These are phyloP conservation scores for Monosporascus sp. DNA, from an alignment of 2,329 filamentous ascomycete genomes.

Conservation along the genomic window DNA sequence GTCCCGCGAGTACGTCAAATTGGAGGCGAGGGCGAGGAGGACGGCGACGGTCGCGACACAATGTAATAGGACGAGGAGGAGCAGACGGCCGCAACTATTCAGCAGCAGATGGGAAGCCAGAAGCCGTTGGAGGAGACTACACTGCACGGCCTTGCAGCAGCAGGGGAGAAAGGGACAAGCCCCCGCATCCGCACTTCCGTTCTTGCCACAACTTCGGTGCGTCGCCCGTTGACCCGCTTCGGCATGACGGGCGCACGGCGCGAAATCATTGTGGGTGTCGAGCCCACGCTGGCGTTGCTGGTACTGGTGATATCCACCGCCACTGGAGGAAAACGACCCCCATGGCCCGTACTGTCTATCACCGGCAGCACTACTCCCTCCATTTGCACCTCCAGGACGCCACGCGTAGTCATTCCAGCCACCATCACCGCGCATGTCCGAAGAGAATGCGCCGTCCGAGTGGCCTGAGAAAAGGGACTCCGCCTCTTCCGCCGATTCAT, in stretches of 20 bases:
- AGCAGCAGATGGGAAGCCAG: too few relatives aligned
- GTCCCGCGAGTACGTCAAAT: neutral
- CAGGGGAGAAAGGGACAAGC: too few relatives aligned
- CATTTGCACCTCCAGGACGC: neutral
- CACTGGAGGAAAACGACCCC: neutral
- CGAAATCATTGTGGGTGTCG: too few relatives aligned
- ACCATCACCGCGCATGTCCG: conserved; percentile 1
- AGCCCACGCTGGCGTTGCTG: neutral
- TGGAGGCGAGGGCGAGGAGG: neutral
- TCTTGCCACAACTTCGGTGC: too few relatives aligned
- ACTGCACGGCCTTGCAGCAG: too few relatives aligned
- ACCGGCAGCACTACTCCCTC: neutral
- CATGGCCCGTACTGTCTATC: neutral
- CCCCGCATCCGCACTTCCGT: too few relatives aligned
- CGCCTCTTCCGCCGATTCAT: conserved; percentile 8
- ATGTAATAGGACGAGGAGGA: neutral
- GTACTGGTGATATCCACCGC: neutral
- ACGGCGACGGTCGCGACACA: neutral
- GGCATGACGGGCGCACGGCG: too few relatives aligned
- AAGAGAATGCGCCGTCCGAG: conserved; percentile 20
- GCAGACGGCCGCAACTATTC: too few relatives aligned
- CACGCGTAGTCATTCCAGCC: neutral
- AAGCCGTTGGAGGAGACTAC: too few relatives aligned
- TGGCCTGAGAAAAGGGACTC: conserved; percentile 15
- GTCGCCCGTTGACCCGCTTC: too few relatives aligned